These are phyloP conservation scores for Rhodotorula toruloides DNA, from an alignment of 768 basidiomycete species.

Conservation along the genomic window DNA sequence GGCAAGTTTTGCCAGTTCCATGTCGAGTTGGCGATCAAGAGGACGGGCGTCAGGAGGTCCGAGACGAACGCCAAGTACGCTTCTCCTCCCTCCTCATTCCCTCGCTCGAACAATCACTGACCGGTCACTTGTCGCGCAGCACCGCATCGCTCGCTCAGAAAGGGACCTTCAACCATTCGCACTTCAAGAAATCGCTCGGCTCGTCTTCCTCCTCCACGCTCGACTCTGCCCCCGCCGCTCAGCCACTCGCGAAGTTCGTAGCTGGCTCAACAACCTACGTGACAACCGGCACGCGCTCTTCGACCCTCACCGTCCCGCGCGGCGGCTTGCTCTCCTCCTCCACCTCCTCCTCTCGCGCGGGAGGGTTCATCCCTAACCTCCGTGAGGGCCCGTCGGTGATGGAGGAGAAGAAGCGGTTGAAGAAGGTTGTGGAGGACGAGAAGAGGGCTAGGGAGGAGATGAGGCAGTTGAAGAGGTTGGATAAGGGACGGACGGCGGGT, in stretches of 20 bases:
- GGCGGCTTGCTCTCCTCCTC: neutral
- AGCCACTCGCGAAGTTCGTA: neutral
- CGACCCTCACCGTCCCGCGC: neutral
- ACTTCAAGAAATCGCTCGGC: slow-evolving; percentile 14
- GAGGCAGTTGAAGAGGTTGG: slow-evolving; percentile 17
- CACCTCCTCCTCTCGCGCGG: neutral
- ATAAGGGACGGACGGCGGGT: slow-evolving; percentile 22
- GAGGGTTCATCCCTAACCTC: slow-evolving; percentile 22
- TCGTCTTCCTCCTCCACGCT: neutral
- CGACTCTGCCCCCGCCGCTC: neutral
- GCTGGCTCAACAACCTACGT: slow-evolving; percentile 2
- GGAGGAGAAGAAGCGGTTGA: slow-evolving; percentile 14
- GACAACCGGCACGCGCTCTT: neutral
- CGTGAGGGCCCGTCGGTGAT: slow-evolving; percentile 27
- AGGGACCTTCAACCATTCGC: slow-evolving; percentile 1
- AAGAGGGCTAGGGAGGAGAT: slow-evolving; percentile 13
- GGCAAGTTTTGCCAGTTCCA: slow-evolving; percentile 87
- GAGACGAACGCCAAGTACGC: slow-evolving; percentile 80
- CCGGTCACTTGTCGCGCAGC: slow-evolving; percentile 47
- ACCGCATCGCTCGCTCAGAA: slow-evolving; percentile 48
- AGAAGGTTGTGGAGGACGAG: slow-evolving; percentile 2
- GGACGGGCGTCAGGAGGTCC: slow-evolving; percentile 65
- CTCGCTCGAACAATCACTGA: neutral
- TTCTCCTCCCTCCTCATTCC: neutral
- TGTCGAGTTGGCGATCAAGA: slow-evolving; percentile 70